Conservation (phyloP, 768 basidiomycete genomes). For the Amanita rubescens region DNA sequence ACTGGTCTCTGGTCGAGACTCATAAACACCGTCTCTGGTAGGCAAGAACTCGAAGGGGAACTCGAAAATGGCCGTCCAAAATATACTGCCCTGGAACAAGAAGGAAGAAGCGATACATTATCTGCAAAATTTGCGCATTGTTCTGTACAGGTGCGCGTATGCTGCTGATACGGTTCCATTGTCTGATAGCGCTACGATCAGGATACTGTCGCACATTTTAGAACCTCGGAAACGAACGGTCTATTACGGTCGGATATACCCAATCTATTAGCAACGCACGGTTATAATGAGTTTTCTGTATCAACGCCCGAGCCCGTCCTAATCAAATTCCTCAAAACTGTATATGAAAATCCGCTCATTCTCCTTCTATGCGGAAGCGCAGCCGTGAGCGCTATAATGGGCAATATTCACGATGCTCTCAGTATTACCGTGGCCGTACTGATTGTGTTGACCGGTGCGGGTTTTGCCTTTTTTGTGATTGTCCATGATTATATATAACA, state of each 20-base stretch:
- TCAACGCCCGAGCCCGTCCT: constrained; percentile 70
- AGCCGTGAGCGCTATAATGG: constrained; percentile 82
- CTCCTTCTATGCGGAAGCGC: constrained; percentile 88
- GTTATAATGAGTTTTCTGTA: constrained; percentile 94
- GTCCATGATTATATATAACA: constrained; percentile 6
- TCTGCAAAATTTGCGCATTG: constrained; percentile 64
- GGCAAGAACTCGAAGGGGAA: constrained; percentile 18
- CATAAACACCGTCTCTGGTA: constrained; percentile 32
- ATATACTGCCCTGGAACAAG: constrained; percentile 22
- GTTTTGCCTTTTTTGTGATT: not conserved
- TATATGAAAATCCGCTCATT: constrained; percentile 93
- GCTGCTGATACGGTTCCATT: constrained; percentile 2
- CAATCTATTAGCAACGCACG: constrained; percentile 57
- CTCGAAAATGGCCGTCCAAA: constrained; percentile 29
- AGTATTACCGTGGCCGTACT: constrained; percentile 89
- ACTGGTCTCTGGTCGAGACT: constrained; percentile 44
- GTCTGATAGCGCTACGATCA: constrained; percentile 20
- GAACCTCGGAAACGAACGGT: constrained; percentile 55
- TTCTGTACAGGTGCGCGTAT: constrained; percentile 49
- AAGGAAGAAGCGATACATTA: constrained; percentile 41
- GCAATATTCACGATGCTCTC: constrained; percentile 91
- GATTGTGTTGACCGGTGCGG: constrained; percentile 86
- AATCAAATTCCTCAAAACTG: constrained; percentile 89
- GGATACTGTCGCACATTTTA: constrained; percentile 71
- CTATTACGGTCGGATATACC: constrained; percentile 57